phyloP scores from a whole-genome alignment of 2,329 filamentous ascomycete species.

The Aspergillus sp. region DNA sequence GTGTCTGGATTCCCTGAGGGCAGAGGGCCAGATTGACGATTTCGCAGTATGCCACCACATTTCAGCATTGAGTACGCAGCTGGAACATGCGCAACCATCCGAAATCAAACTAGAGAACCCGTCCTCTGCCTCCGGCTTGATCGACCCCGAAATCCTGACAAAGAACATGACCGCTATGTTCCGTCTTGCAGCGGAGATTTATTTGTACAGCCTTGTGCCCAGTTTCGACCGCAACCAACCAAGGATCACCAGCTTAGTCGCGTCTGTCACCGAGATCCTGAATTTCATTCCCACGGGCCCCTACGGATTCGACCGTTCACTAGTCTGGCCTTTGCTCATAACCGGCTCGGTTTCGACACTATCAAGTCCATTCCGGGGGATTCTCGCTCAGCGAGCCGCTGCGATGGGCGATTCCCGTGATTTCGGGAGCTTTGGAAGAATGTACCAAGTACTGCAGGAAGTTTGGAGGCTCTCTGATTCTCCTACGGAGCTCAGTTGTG shows the following conservation, averaged over 20 bases:
- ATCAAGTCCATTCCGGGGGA: slow-evolving; percentile 69
- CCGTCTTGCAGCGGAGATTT: slow-evolving; percentile 87
- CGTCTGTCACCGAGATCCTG: slow-evolving; percentile 72
- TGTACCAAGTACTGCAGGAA: slow-evolving; percentile 73
- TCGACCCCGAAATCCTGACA: slow-evolving; percentile 78
- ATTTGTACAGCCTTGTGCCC: slow-evolving; percentile 88
- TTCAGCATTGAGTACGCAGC: slow-evolving; percentile 77
- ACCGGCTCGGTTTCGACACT: slow-evolving; percentile 74
- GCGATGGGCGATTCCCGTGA: slow-evolving; percentile 73
- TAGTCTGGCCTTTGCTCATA: slow-evolving; percentile 90
- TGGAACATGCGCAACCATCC: slow-evolving; percentile 70
- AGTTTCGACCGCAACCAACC: slow-evolving; percentile 73
- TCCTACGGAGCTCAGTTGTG: slow-evolving; percentile 21
- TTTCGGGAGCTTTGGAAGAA: slow-evolving; percentile 81
- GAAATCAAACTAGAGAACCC: slow-evolving; percentile 55
- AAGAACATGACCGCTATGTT: slow-evolving; percentile 88
- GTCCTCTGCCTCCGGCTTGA: slow-evolving; percentile 61
- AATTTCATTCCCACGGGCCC: slow-evolving; percentile 77
- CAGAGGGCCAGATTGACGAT: slow-evolving; percentile 68
- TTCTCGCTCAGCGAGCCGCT: slow-evolving; percentile 72
- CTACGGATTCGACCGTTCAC: slow-evolving; percentile 80
- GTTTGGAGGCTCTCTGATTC: slow-evolving; percentile 76
- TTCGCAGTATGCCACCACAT: slow-evolving; percentile 84
- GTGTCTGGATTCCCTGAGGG: slow-evolving; percentile 85
- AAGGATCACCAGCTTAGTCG: slow-evolving; percentile 72